phyloP scores from a whole-genome alignment of 805 yeast species.

The Monosporozyma aerobia region DNA sequence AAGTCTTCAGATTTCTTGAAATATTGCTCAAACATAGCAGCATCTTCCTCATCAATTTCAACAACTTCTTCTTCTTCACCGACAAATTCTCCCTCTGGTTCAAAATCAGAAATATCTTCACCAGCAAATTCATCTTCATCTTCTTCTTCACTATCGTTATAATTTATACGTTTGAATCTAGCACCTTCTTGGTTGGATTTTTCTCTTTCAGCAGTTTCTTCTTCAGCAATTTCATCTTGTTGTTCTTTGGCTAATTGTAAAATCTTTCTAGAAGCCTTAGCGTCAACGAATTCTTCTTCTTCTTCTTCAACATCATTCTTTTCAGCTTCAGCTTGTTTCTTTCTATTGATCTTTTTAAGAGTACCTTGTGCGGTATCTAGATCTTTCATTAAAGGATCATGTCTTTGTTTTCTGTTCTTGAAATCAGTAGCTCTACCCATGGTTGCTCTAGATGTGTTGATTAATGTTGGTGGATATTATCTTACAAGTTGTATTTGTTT shows the following conservation, averaged over 20 bases:
- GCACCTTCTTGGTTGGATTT: slow-evolving; percentile 24
- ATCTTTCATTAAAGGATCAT: slow-evolving; percentile 73
- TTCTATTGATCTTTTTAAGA: slow-evolving; percentile 39
- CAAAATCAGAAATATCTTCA: slow-evolving; percentile 43
- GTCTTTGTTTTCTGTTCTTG: slow-evolving; percentile 52
- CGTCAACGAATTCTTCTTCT: slow-evolving; percentile 61
- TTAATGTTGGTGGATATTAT: background rate
- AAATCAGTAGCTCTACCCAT: slow-evolving; percentile 62
- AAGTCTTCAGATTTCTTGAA: slow-evolving; percentile 38
- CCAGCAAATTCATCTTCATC: slow-evolving; percentile 35
- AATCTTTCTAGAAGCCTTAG: slow-evolving; percentile 74
- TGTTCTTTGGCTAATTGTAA: slow-evolving; percentile 85
- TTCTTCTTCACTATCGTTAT: slow-evolving; percentile 48
- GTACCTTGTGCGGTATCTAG: slow-evolving; percentile 67
- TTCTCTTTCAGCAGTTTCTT: slow-evolving; percentile 36
- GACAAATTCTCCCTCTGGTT: slow-evolving; percentile 38
- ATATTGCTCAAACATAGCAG: slow-evolving; percentile 73
- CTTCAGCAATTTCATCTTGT: slow-evolving; percentile 79
- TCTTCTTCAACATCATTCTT: slow-evolving; percentile 32
- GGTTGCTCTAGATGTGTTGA: background rate
- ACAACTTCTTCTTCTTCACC: slow-evolving; percentile 51
- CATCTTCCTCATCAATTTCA: slow-evolving; percentile 69
- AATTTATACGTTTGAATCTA: slow-evolving; percentile 28
- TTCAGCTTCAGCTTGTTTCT: slow-evolving; percentile 22
- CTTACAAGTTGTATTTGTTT: background rate